Percentiles rank a stretch among this genome's conserved stretches.
These are phyloP conservation scores for Plasmodium yoelii DNA, from an alignment of 169 alveolate genomes.

Conservation along the genomic window DNA sequence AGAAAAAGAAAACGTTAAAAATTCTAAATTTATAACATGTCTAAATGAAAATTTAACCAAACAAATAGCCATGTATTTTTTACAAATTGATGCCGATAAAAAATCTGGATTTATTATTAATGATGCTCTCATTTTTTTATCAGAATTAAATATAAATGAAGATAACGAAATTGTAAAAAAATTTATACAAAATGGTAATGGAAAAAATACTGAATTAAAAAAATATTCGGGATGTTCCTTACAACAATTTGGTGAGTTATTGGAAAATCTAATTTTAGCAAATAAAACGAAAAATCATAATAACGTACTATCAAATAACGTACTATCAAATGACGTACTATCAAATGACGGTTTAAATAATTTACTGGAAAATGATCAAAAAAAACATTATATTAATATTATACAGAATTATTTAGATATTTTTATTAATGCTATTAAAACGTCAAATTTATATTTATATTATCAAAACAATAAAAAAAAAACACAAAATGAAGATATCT, in stretches of 20 bases:
- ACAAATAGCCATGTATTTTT: slow-evolving; percentile 72
- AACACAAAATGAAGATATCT: slow-evolving; percentile 9
- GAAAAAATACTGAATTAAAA: slow-evolving; percentile 46
- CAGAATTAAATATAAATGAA: slow-evolving; percentile 60
- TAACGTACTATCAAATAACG: background rate
- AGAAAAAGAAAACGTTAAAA: slow-evolving; percentile 47
- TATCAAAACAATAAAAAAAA: slow-evolving; percentile 22
- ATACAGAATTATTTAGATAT: slow-evolving; percentile 27
- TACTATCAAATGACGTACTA: background rate
- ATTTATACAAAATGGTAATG: slow-evolving; percentile 63
- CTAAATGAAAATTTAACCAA: slow-evolving; percentile 38
- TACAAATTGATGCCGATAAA: slow-evolving; percentile 69
- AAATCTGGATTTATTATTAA: slow-evolving; percentile 53
- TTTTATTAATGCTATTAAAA: slow-evolving; percentile 1
- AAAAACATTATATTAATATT: slow-evolving; percentile 12
- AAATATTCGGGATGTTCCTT: slow-evolving; percentile 68
- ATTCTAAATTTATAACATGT: slow-evolving; percentile 70
- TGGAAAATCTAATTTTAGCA: slow-evolving; percentile 40
- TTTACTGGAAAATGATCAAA: background rate
- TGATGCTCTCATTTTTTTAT: slow-evolving; percentile 61
- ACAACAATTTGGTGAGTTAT: slow-evolving; percentile 70
- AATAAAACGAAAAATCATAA: slow-evolving; percentile 23
- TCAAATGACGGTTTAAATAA: background rate
- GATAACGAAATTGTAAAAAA: slow-evolving; percentile 53
- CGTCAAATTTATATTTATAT: slow-evolving; percentile 43